A percentile compares a stretch with the other conserved stretches of the same genome.
These are phyloP conservation scores for Globisporangium polare DNA, from an alignment of 352 stramenopile genomes.

Conservation along the genomic window DNA sequence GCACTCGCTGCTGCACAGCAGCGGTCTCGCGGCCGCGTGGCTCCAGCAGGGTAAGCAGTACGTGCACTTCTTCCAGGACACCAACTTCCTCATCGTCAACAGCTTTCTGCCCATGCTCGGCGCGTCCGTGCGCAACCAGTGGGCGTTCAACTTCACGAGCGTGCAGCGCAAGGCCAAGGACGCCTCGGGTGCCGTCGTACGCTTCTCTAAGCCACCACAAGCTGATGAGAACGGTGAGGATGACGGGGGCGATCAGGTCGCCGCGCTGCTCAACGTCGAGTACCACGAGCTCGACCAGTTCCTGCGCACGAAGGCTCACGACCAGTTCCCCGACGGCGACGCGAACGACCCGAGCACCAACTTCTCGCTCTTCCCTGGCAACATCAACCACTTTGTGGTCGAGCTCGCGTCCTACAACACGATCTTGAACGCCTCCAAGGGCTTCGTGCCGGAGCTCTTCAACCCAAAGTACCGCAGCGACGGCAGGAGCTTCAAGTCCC, in stretches of 20 bases:
- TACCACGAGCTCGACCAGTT: constrained; percentile 76
- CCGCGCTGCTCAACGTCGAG: constrained; percentile 65
- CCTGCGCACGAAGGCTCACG: constrained; percentile 36
- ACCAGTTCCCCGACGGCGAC: constrained; percentile 51
- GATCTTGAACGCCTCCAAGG: constrained; percentile 42
- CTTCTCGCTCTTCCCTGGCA: constrained; percentile 63
- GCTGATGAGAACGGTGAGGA: not conserved
- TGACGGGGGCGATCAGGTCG: not conserved
- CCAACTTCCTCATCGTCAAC: constrained; percentile 95
- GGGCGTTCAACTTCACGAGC: constrained; percentile 92
- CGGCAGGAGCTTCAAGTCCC: constrained; percentile 49
- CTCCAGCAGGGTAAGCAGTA: constrained; percentile 78
- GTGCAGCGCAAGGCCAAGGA: constrained; percentile 94
- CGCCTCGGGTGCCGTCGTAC: constrained; percentile 65
- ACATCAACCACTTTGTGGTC: constrained; percentile 71
- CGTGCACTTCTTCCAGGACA: constrained; percentile 96
- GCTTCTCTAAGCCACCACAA: constrained; percentile 31
- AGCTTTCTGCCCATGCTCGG: constrained; percentile 88
- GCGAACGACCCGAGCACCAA: constrained; percentile 51
- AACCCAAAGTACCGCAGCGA: constrained; percentile 54
- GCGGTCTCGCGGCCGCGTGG: constrained; percentile 72
- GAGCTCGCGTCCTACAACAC: constrained; percentile 44
- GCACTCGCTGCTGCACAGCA: constrained; percentile 90
- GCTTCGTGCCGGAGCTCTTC: constrained; percentile 66
- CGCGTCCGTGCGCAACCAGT: constrained; percentile 77